These are phyloP conservation scores for Bullera alba DNA, from an alignment of 768 basidiomycete species.

Conservation along the genomic window DNA sequence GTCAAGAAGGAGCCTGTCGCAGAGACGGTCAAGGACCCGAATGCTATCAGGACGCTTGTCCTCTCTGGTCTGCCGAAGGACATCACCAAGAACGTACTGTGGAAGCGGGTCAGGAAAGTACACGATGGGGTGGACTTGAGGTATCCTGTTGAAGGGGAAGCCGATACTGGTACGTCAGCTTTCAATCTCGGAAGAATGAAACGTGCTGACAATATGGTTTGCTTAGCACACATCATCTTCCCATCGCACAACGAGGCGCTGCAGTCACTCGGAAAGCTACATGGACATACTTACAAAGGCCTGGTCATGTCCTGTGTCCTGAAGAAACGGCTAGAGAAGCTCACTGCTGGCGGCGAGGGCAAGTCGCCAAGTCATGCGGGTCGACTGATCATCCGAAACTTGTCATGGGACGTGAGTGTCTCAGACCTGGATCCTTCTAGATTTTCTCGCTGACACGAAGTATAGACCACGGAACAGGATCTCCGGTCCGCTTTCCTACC, in stretches of 20 bases:
- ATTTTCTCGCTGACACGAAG: neutral
- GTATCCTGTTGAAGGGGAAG: slow-evolving; percentile 35
- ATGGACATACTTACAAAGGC: slow-evolving; percentile 90
- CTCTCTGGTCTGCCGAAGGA: slow-evolving; percentile 44
- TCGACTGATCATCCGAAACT: slow-evolving; percentile 82
- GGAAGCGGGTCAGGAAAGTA: slow-evolving; percentile 44
- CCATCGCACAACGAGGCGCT: slow-evolving; percentile 60
- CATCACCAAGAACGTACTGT: slow-evolving; percentile 41
- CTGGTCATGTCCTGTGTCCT: slow-evolving; percentile 74
- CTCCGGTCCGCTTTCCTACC: slow-evolving; percentile 78
- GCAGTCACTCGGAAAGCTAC: slow-evolving; percentile 68
- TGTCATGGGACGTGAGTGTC: slow-evolving; percentile 58
- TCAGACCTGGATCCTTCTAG: neutral
- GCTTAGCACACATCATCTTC: slow-evolving; percentile 70
- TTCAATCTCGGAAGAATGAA: neutral
- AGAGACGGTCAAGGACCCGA: slow-evolving; percentile 52
- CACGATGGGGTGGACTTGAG: slow-evolving; percentile 32
- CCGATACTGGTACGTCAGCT: slow-evolving; percentile 24
- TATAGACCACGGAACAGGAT: slow-evolving; percentile 69
- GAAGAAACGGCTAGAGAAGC: slow-evolving; percentile 70
- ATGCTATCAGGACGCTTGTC: slow-evolving; percentile 67
- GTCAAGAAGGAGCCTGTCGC: slow-evolving; percentile 6
- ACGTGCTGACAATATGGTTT: neutral
- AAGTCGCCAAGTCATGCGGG: slow-evolving; percentile 60
- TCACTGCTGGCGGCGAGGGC: slow-evolving; percentile 48